Evolutionary conservation across 305 asterid species (phyloP), one percentile per base, ranked within the genome.

Genomic region (Solanum hybrid): DNA sequence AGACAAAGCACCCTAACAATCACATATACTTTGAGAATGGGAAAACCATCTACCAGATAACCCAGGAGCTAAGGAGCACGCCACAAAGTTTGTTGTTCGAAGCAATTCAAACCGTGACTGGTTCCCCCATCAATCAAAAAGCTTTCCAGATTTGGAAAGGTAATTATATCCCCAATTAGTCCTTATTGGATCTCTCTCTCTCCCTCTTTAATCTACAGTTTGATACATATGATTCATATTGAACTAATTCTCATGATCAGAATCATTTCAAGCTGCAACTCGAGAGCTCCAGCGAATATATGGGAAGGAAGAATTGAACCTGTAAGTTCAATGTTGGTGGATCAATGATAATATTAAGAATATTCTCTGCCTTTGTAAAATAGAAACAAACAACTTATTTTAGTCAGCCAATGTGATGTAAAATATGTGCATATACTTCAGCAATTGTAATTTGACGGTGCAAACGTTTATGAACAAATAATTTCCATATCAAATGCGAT

Each of bases 241-340:
- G 40, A 31, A 46, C 87, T 51, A 10, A 29, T 29, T 84, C 74
- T 84, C 4, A 84, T 84, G 29, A 51, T 85, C 93, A 97, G 99
- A 95, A 93, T 96, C 99, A 29, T 97, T 93, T 91, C 97, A 95
- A 96, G 99, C 98, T 37, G 99, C 98, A 84, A 97, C 98, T 4
- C 98, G 99, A 1, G 99, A 97, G 93, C 98, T 97, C 90, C 98
- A 93, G 92, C 98, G 99, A 34, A 97, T 97, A 67, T 97, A 96
- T 88, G 99, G 99, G 87, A 97, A 97, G 95, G 99, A 96, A 91
- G 96, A 94, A 91, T 94, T 94, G 71, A 95, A 96, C 92, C 88
- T 94, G 14, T 96, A 88, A 33, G 75, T 88, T 84, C 75, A 51
- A 11, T 31, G 75, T 33, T 29, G 87, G 40, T 84, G 87, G 87